A percentile compares a stretch with the other conserved stretches of the same genome.
phyloP scores from a whole-genome alignment of 23 red algal species.

The Gracilaria vermiculophylla region DNA sequence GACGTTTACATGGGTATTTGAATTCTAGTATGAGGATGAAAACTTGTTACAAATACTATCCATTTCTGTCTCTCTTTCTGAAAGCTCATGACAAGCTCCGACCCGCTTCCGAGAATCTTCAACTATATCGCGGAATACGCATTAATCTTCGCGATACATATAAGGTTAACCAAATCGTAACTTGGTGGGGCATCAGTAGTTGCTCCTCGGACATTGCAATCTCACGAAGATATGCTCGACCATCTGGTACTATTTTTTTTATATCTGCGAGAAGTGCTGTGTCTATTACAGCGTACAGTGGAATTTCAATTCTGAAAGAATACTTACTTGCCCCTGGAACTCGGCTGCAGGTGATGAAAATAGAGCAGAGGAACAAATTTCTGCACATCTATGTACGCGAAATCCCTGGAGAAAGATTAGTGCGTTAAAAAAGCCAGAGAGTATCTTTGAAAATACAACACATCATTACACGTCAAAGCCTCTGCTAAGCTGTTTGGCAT shows the following conservation, averaged over 20 bases:
- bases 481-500: too few species aligned
- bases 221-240: background rate
- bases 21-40: background rate
- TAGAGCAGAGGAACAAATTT: background rate
- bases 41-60: background rate
- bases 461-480: too few species aligned
- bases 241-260: background rate
- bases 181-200: background rate
- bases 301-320: background rate
- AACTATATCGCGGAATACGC: background rate
- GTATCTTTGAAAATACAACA: too few species aligned
- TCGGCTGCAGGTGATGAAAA: background rate
- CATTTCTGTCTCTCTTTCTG: background rate
- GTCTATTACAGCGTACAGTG: background rate
- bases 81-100: background rate
- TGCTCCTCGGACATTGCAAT: too few species aligned
- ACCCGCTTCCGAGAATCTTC: background rate
- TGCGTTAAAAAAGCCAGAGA: slow-evolving; percentile 3
- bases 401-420: background rate
- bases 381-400: background rate
- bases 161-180: background rate
- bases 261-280: background rate
- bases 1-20: background rate
- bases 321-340: background rate
- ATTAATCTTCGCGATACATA: background rate